Evolutionary conservation across 805 yeast genomes (phyloP).

Genomic region (Wickerhamiella hasegawae): DNA sequence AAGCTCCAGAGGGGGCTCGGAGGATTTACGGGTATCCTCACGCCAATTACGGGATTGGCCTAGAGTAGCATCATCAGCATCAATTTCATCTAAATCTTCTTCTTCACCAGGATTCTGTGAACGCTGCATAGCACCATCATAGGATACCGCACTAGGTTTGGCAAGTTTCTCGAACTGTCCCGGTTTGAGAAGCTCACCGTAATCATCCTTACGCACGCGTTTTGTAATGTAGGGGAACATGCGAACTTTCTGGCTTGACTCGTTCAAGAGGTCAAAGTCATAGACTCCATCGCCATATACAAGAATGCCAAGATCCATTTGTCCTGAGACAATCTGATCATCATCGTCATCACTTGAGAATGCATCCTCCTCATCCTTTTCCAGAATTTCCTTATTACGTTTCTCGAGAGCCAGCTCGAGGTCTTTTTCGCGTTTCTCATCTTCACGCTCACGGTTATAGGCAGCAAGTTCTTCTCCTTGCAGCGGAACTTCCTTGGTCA

Average conservation of each 20-base stretch:
- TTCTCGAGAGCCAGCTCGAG: slow-evolving; percentile 21
- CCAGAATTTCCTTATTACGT: slow-evolving; percentile 26
- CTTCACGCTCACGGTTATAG: slow-evolving; percentile 15
- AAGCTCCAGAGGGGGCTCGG: slow-evolving; percentile 34
- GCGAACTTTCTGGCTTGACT: slow-evolving; percentile 29
- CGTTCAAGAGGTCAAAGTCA: slow-evolving; percentile 36
- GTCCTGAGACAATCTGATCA: slow-evolving; percentile 13
- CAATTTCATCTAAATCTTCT: background rate
- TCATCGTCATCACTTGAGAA: slow-evolving; percentile 19
- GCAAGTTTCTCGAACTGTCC: slow-evolving; percentile 23
- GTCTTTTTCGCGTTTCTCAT: slow-evolving; percentile 13
- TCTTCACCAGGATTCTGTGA: background rate
- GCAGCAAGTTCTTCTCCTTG: slow-evolving; percentile 21
- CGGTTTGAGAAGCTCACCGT: slow-evolving; percentile 62
- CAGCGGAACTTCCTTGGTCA: slow-evolving; percentile 16
- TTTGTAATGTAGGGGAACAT: slow-evolving; percentile 64
- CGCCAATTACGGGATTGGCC: background rate
- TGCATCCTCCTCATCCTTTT: slow-evolving; percentile 19
- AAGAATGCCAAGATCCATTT: slow-evolving; percentile 16
- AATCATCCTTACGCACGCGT: slow-evolving; percentile 60
- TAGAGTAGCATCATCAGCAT: background rate
- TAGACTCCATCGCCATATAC: slow-evolving; percentile 24
- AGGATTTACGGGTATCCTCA: background rate
- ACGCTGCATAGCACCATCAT: too few species aligned
- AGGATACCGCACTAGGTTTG: too few species aligned